These are phyloP conservation scores for Solanum chacoense DNA, from an alignment of 305 asterid genomes.

Conservation along the genomic window DNA sequence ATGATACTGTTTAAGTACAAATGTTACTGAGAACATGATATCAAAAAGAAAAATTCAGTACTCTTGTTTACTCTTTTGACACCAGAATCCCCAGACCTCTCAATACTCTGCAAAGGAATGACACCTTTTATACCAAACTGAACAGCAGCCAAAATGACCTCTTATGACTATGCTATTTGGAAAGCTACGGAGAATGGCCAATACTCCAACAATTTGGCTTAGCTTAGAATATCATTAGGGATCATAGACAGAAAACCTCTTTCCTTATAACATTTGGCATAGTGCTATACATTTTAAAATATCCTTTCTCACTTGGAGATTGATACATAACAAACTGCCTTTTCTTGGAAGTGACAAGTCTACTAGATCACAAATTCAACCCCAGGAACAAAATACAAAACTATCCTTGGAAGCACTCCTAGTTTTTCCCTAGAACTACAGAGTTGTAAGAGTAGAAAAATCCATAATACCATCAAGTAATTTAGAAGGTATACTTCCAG, in stretches of 20 bases:
- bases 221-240: neutral
- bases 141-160: neutral
- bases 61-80: neutral
- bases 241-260: neutral
- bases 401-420: neutral
- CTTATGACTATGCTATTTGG: neutral
- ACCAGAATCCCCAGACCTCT: neutral
- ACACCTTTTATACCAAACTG: neutral
- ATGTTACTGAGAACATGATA: neutral
- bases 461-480: neutral
- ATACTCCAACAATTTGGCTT: neutral
- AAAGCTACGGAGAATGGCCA: neutral
- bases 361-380: neutral
- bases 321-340: neutral
- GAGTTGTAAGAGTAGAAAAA: neutral
- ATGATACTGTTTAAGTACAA: neutral
- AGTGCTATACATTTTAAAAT: neutral
- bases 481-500: neutral
- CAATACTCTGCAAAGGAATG: neutral
- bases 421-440: neutral
- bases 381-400: neutral
- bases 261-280: neutral
- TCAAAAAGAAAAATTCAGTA: neutral
- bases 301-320: neutral
- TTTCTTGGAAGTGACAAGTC: neutral